Base-by-base conservation (phyloP, 495 filamentous ascomycete species). In the Aspergillus wentii region DNA sequence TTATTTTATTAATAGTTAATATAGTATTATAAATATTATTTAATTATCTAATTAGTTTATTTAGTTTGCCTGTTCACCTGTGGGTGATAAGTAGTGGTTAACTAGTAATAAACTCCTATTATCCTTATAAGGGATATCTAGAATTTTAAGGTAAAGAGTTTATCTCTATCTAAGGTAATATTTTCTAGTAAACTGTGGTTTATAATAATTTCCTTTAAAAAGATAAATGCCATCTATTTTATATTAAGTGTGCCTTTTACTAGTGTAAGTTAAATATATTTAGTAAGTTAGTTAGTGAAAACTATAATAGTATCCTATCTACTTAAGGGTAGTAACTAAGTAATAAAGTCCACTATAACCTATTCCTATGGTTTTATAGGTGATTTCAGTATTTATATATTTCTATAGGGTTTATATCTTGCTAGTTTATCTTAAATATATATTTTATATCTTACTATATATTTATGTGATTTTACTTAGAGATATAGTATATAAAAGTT, bases 341-440 rank as follows among this genome's bases (percentile, higher is more conserved):
- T 38, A 14, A 53, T 48, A 26, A 59, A 53, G 19, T 58, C 36
- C 10, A 53, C 43, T 1, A 36, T 53, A 13, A 56, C 51, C 10
- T 14, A 40, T 17, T 40, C 15, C 40, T 30, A 56, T n/a, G 20
- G 35, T 2, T 22, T 0, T 13, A 17, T 40, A 8, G 39, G 37
- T 35, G 26, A 3, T 34, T 34, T 25, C 7, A 36, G 15, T 0
- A 44, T 33, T 17, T 49, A 27, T 15, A 56, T 33, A 8, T 54
- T 31, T 8, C 30, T 13, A 29, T 45, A 45, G 0, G 8, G 30
- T 17, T 15, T 11, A 8, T 45, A 8, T 34, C 17, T 16, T 18
- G 6, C 16, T 33, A 13, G 30, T 30, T 45, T 39, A 14, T 39
- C 18, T 25, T n/a, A 5, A 33, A 29, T 11, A 20, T 8, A 45